Conservation (phyloP, 495 filamentous ascomycete species). For the Neurospora tetrasperma region DNA sequence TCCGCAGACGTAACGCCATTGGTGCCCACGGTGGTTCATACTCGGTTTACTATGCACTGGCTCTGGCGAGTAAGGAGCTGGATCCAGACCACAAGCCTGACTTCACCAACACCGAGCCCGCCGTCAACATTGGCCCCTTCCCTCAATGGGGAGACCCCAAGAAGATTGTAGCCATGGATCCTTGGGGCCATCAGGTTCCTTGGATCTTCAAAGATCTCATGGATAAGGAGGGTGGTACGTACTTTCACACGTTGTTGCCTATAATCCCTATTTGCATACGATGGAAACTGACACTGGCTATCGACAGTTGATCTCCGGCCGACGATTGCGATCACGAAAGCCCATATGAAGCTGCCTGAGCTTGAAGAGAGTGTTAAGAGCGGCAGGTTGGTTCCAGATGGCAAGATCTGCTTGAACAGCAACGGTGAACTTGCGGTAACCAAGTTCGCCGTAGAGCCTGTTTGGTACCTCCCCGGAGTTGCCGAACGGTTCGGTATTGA, state of each 20-base stretch:
- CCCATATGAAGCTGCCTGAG: slow-evolving; percentile 95
- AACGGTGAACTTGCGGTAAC: slow-evolving; percentile 84
- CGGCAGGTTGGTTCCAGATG: slow-evolving; percentile 77
- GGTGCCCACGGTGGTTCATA: slow-evolving; percentile 95
- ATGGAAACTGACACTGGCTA: slow-evolving; percentile 9
- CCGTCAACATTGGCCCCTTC: slow-evolving; percentile 77
- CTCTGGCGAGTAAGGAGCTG: slow-evolving; percentile 83
- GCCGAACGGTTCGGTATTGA: slow-evolving; percentile 93
- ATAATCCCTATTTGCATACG: background rate
- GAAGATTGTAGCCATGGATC: slow-evolving; percentile 98
- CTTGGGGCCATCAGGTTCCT: slow-evolving; percentile 79
- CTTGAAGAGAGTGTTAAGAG: slow-evolving; percentile 75
- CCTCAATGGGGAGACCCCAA: slow-evolving; percentile 81
- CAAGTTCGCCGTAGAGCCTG: slow-evolving; percentile 92
- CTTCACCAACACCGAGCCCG: slow-evolving; percentile 90
- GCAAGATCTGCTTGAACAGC: slow-evolving; percentile 77
- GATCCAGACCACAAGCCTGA: slow-evolving; percentile 74
- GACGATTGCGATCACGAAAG: slow-evolving; percentile 87
- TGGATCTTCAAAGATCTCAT: slow-evolving; percentile 67
- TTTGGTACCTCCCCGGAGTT: slow-evolving; percentile 93
- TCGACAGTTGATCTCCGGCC: slow-evolving; percentile 70
- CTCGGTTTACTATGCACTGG: slow-evolving; percentile 90
- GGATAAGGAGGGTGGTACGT: slow-evolving; percentile 47
- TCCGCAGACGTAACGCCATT: slow-evolving; percentile 75
- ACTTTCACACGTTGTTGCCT: background rate